A percentile compares a stretch with the other conserved stretches of the same genome.
Conservation (phyloP, 305 asterid genomes). For the Solanum aculeatissimum region DNA sequence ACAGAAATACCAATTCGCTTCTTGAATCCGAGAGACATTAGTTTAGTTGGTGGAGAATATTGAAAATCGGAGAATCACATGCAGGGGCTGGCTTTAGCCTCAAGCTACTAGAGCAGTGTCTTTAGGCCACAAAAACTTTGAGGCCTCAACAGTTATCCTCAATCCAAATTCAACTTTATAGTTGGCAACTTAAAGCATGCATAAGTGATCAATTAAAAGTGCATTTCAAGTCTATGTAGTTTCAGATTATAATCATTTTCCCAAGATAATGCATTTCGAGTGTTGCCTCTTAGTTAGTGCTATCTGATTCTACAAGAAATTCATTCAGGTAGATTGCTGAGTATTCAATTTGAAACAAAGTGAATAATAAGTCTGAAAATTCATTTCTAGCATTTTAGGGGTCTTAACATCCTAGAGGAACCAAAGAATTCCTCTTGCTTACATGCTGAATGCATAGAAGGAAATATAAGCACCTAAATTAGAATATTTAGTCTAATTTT, state of each 20-base stretch:
- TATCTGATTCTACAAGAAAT: neutral
- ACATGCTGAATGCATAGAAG: neutral
- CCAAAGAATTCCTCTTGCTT: neutral
- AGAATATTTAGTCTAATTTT: neutral
- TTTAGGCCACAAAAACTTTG: neutral
- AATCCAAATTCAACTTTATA: neutral
- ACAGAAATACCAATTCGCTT: neutral
- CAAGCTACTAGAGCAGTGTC: neutral
- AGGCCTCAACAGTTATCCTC: neutral
- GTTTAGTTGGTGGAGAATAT: neutral
- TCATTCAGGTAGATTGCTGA: neutral
- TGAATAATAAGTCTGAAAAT: neutral
- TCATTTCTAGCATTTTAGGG: neutral
- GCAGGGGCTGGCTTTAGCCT: neutral
- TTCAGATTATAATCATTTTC: neutral
- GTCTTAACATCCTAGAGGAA: neutral
- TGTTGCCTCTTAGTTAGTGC: neutral
- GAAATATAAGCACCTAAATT: neutral
- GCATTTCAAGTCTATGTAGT: neutral
- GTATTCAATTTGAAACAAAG: neutral
- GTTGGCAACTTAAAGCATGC: neutral
- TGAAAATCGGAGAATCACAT: neutral
- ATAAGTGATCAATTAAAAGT: neutral
- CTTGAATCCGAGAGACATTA: neutral
- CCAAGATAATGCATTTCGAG: neutral